Evolutionary conservation across 257 asterid genomes (phyloP).

Genomic region (Scutellaria barbata): DNA sequence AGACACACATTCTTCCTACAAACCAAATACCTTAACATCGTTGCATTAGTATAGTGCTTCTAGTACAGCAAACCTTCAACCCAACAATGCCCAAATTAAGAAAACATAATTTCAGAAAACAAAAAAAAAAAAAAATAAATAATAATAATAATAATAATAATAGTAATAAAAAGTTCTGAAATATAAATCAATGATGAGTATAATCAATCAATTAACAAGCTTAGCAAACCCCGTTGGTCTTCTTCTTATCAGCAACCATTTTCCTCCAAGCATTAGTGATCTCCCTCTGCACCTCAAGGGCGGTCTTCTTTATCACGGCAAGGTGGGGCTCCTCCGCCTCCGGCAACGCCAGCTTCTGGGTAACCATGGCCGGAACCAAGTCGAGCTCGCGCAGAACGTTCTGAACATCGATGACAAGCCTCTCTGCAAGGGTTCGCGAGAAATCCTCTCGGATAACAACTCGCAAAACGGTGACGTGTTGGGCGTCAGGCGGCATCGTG

Average conservation of each 20-base stretch:
- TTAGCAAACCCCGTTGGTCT: slow-evolving; percentile 73
- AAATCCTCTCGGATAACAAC: slow-evolving; percentile 86
- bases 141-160: too few species aligned
- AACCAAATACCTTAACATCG: too few species aligned
- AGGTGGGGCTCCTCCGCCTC: slow-evolving; percentile 25
- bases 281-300: slow-evolving; percentile 68
- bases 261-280: slow-evolving; percentile 78
- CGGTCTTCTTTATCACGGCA: slow-evolving; percentile 50
- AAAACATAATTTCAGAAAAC: not conserved
- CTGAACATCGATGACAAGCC: slow-evolving; percentile 64
- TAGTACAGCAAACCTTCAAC: too few species aligned
- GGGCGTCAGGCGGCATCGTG: slow-evolving; percentile 85
- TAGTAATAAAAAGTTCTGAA: too few species aligned
- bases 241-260: slow-evolving; percentile 75
- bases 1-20: not conserved
- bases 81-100: not conserved
- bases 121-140: too few species aligned
- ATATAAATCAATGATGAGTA: too few species aligned
- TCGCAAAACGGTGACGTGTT: slow-evolving; percentile 75
- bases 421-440: slow-evolving; percentile 79
- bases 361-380: slow-evolving; percentile 56
- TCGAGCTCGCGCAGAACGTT: slow-evolving; percentile 78
- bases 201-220: too few species aligned
- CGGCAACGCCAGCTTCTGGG: slow-evolving; percentile 41
- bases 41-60: too few species aligned